Evolutionary conservation across 208 protist genomes (phyloP).

Genomic region (Paratrypanosoma confusum): DNA sequence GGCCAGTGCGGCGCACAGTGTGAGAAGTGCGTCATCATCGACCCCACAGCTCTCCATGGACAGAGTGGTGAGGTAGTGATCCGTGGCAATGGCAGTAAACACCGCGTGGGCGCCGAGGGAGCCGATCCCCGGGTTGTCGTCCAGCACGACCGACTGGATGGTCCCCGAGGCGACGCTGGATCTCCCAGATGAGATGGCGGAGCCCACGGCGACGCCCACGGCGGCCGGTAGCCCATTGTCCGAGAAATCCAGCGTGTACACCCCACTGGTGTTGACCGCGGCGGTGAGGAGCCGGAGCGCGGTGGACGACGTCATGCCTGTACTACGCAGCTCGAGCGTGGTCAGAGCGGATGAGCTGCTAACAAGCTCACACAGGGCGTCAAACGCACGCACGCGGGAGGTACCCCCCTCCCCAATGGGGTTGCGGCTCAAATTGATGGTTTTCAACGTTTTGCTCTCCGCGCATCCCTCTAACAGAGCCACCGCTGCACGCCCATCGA

Average conservation of each 20-base stretch:
- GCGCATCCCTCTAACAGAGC: conserved; percentile 63
- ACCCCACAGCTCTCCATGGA: conserved; percentile 47
- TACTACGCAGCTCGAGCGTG: conserved; percentile 42
- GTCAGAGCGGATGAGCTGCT: conserved; percentile 34
- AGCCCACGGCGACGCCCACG: conserved; percentile 57
- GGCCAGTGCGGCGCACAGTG: conserved; percentile 50
- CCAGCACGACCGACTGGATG: neutral
- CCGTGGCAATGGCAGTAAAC: conserved; percentile 37
- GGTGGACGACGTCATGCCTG: conserved; percentile 29
- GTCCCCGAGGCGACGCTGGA: neutral
- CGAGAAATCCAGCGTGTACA: conserved; percentile 55
- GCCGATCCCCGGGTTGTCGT: neutral
- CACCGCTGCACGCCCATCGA: conserved; percentile 38
- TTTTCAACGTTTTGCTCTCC: conserved; percentile 51
- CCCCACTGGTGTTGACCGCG: conserved; percentile 25
- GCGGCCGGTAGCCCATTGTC: conserved; percentile 42
- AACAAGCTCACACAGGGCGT: conserved; percentile 55
- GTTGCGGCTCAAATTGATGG: conserved; percentile 65
- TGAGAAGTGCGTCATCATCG: conserved; percentile 31
- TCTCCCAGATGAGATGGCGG: too few relatives aligned
- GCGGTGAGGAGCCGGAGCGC: conserved; percentile 46
- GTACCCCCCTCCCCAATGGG: conserved; percentile 14
- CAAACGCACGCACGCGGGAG: conserved; percentile 11
- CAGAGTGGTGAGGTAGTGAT: conserved; percentile 37
- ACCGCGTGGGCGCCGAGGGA: conserved; percentile 7